Base-by-base conservation (phyloP, 495 filamentous ascomycete genomes). In the Annulohypoxylon bovei region DNA sequence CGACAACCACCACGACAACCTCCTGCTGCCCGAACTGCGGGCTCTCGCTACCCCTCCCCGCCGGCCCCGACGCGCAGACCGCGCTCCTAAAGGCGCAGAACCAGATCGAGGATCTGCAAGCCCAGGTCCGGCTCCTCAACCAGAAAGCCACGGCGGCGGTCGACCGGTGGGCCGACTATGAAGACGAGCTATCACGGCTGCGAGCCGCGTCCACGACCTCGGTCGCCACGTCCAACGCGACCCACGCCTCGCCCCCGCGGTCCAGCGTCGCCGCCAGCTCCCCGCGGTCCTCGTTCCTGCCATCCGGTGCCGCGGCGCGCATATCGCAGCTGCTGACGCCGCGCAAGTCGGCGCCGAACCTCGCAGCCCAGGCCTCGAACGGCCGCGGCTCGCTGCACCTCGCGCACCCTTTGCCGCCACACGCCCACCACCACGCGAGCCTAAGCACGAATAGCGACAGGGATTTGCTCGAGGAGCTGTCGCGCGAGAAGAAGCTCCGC, bases 91-190 rank as follows among this genome's bases (percentile, higher is more conserved):
- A 87, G 37, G 87, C 91, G 18, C 91, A 92, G 71, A 85, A 82
- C 40, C 86, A 89, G 47, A 94, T 98, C 68, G 79, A 86, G 62
- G 95, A 97, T 72, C 82, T 99, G 22, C 88, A 98, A 76, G 86
- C 88, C 50, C 93, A 98, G 76, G 87, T 97, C 11, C 81, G 81
- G 7, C 81, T 86, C 27, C 82, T 98, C 61, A 96, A 89, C 63
- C 82, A 88, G 57, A 96, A 94, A 78, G 92, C 92, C 37, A 86
- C 89, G 0, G 85, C 89, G 32, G 92, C 93, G 72, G 88, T 84
- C 63, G 89, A 93, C 81, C 92, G 93, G 82, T 89, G 93, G 79
- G 92, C 93, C 75, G 92, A 97, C 82, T 97, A 97, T 86, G 95
- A 99, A 86, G 92, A 96, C 77, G 93, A 97, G 80, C 80, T 97